Conservation (phyloP, 768 basidiomycete genomes). For the Leucocoprinus sp. region DNA sequence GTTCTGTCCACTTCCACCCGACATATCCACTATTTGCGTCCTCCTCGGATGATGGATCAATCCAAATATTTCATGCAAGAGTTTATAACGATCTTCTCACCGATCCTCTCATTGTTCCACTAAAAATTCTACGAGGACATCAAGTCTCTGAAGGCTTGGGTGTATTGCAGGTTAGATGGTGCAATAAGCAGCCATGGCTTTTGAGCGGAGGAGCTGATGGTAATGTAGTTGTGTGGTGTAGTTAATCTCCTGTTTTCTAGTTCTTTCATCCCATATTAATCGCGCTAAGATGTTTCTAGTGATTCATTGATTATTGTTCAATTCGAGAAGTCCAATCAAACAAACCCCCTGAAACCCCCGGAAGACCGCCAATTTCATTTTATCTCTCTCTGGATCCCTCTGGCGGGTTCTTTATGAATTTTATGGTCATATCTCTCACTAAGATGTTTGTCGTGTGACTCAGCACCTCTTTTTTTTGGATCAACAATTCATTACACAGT, state of each 20-base stretch:
- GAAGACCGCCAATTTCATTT: neutral
- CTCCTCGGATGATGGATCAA: constrained; percentile 93
- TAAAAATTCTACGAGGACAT: constrained; percentile 96
- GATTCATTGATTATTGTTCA: neutral
- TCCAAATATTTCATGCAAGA: constrained; percentile 94
- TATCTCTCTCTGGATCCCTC: neutral
- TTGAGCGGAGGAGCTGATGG: constrained; percentile 92
- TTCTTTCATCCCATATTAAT: neutral
- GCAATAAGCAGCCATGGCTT: constrained; percentile 84
- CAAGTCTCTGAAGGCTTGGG: constrained; percentile 78
- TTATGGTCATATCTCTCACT: neutral
- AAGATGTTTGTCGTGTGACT: neutral
- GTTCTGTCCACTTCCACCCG: constrained; percentile 89
- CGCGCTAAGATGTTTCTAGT: neutral
- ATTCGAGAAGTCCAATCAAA: neutral
- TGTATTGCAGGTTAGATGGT: constrained; percentile 88
- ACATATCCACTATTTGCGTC: constrained; percentile 94
- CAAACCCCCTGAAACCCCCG: too few species aligned
- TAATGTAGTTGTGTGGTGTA: constrained; percentile 81
- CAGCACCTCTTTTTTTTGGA: too few species aligned
- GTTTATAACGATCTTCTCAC: constrained; percentile 95
- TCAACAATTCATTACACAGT: too few species aligned
- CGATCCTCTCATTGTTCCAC: constrained; percentile 93
- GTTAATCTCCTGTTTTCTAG: constrained; percentile 26
- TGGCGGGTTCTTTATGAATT: neutral